Base-by-base conservation (phyloP, 2,329 filamentous ascomycete species). In the Xylariaceae sp. region DNA sequence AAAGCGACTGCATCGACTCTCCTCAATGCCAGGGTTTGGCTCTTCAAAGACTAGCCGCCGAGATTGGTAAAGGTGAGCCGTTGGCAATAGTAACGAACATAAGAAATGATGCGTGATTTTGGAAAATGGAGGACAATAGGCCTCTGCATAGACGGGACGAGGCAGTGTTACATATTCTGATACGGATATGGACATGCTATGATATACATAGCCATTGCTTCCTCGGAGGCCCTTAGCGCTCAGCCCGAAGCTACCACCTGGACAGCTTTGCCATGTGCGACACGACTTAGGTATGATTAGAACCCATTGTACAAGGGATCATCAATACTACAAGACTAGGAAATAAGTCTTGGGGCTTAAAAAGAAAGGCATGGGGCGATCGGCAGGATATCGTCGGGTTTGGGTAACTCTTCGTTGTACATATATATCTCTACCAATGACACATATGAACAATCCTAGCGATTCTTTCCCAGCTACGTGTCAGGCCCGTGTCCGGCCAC, bases 21-120 rank as follows among this genome's bases (percentile, higher is more conserved):
- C 78, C 55, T 78, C 79, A 21, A 82, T 84, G 71, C 77, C 81
- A 3, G 77, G 78, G 39, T 83, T 84, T 50, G 78, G 79, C 30
- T 77, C 75, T 9, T 53, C 13, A 15, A 49, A 50, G 37, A 53
- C 21, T 39, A 41, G 46, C 35, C 57, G 50, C 33, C 43, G 45
- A 18, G 43, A 51, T 3, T 54, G 54, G 41, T 54, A 50, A 36
- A 7, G 21, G 35, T 29, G 27, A 10, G 10, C 20, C 26, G 37
- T 4, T 15, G 3, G 4, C 24, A 33, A 50, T 15, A 47, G 13
- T 56, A 56, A 59, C 45, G 56, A 59, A 45, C 15, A 59, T 47
- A 44, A 53, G 35, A 49, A 53, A 59, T 53, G 49, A 56, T 20
- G 18, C n/a, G 41, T 42, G 9, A 18, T 45, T 54, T 51, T 50